phyloP scores from a whole-genome alignment of 192 early-diverging fungal species.

The Coemansia sp. region DNA sequence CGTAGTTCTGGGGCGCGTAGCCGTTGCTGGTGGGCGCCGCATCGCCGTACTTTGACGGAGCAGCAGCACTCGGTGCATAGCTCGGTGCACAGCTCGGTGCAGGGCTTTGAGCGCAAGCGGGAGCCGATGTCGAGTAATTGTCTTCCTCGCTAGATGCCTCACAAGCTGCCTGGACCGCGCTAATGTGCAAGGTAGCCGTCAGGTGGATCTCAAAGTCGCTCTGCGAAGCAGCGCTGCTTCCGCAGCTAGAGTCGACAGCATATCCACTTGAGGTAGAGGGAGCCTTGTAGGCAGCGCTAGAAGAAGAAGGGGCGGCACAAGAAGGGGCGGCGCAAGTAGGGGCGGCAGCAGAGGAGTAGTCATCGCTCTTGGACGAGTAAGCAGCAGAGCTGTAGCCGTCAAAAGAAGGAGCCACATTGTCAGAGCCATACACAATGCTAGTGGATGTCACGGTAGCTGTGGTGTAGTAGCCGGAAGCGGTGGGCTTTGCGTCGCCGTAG shows the following conservation, averaged over 20 bases:
- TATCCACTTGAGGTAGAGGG: neutral
- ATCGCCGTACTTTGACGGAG: slow-evolving; percentile 4
- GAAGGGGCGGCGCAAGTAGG: neutral
- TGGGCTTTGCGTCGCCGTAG: slow-evolving; percentile 10
- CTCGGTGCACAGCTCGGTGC: neutral
- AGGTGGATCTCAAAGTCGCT: slow-evolving; percentile 11
- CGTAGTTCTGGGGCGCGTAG: neutral
- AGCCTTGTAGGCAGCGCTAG: neutral
- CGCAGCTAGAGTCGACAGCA: neutral
- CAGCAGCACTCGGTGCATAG: neutral
- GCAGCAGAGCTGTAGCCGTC: neutral
- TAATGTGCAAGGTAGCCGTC: slow-evolving; percentile 15
- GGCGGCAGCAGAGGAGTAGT: slow-evolving; percentile 3
- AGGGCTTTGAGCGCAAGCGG: neutral
- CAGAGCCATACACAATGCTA: slow-evolving; percentile 31
- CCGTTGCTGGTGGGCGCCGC: neutral
- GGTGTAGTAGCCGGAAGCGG: slow-evolving; percentile 19
- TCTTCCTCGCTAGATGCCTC: slow-evolving; percentile 1
- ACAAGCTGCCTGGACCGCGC: slow-evolving; percentile 4
- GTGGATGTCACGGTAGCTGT: slow-evolving; percentile 23
- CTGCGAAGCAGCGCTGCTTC: neutral
- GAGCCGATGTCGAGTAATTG: neutral
- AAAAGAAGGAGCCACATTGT: slow-evolving; percentile 4
- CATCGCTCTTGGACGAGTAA: slow-evolving; percentile 1
- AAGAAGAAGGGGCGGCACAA: slow-evolving; percentile 5